Base-by-base conservation (phyloP, 2,329 filamentous ascomycete genomes). In the Aspergillus phoenicis region DNA sequence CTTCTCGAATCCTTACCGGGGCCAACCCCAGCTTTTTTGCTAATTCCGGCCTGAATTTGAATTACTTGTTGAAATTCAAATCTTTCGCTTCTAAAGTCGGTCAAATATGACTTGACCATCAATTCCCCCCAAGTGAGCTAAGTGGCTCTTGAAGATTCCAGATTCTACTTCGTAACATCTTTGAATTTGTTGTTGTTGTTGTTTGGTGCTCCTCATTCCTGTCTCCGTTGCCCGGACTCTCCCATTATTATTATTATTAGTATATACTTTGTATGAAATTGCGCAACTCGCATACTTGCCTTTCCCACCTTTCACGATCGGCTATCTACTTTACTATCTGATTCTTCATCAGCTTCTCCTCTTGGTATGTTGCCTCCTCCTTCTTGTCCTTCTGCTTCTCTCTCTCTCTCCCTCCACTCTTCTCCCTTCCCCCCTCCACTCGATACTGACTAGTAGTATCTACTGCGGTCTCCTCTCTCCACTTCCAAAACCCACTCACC, bases 1-100 rank as follows among this genome's bases (percentile, higher is more conserved):
- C 45, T 56, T 52, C 47, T 48, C 47, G 48, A 58, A 47, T 52
- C 59, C 55, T 51, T 61, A 58, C 53, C 41, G 33, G 33, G n/a
- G n/a, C 59, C 55, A 58, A 61, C 59, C 59, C 53, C 59, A 53
- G 59, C 41, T 55, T 51, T 58, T 61, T 60, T 39, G 33, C 49
- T 6, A 51, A 53, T 28, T 36, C 26, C 36, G 15, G 52, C 36
- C 52, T 41, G 36, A 22, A 20, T 30, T 15, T 8, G 39, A 41
- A 38, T 45, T 36, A 43, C n/a, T 11, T 36, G 22, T 28, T 36
- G 39, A 38, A 20, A 52, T 58, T 53, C 20, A 45, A 45, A 24
- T 45, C 20, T 22, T 22, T 20, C 20, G 39, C 15, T 45, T 10
- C 11, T 13, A 36, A 36, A 30, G 28, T 4, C 28, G 28, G 28